Evolutionary conservation across 768 basidiomycete genomes (phyloP), one percentile per base, ranked within the genome.

Genomic region (Sporobolomyces pararoseus): DNA sequence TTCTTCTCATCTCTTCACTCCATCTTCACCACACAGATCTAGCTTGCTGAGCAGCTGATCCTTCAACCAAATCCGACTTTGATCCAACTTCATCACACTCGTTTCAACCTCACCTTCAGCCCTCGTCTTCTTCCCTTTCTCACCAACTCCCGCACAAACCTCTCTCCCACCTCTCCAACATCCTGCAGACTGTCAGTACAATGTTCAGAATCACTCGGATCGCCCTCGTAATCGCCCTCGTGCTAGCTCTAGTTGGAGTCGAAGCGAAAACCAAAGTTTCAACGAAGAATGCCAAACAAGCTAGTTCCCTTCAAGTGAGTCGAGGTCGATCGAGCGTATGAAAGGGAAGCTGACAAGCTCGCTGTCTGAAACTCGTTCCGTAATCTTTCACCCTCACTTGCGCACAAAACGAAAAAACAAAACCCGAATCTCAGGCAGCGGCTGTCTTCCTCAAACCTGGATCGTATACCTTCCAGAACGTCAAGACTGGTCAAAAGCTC

Each of bases 391-490:
- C n/a, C n/a, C n/a, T n/a, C n/a, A n/a, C n/a, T n/a, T n/a, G n/a
- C n/a, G n/a, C n/a, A n/a, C n/a, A n/a, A n/a, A n/a, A n/a, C n/a
- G n/a, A n/a, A n/a, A n/a, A n/a, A n/a, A n/a, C n/a, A n/a, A n/a
- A n/a, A n/a, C n/a, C 35, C 27, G 17, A 42, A 32, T 23, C 29
- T 25, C 27, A 73, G 68, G 72, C 68, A 2, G 72, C 68, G 2
- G 72, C 72, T 6, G 72, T 73, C 6, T 16, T 32, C 25, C 52
- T 69, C 25, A 65, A 65, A 39, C 61, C 68, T 0, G 72, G 68
- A 6, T 34, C 63, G 7, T 73, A 73, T 61, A 27, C 34, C 13
- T 29, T 73, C 57, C 62, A 63, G 37, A 70, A 70, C 32, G 72
- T 73, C 10, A 37, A 53, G 50, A 73, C 72, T 1, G 51, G 52